Base-by-base conservation (phyloP, 805 yeast species). In the Starmerella bombicola region DNA sequence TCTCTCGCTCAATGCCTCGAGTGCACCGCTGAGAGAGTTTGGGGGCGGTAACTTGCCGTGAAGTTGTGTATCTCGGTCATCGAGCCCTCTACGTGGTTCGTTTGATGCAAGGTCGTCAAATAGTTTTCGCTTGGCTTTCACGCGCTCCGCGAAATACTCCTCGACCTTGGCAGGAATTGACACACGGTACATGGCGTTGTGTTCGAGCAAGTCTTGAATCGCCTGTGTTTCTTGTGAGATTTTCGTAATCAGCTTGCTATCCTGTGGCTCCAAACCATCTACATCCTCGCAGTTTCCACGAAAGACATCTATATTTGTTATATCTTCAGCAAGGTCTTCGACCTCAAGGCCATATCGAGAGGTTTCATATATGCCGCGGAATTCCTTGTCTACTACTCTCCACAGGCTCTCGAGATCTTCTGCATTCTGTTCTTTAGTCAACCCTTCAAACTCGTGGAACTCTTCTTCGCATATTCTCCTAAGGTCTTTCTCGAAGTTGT, bases 291-390 rank as follows among this genome's bases (percentile, higher is more conserved):
- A 53, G 23, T 32, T 22, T 7, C 43, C 41, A 17, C 49, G 38
- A 31, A 53, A 53, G 23, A 38, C 44, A 18, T 42, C 48, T 4
- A 44, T 21, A 19, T 46, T 38, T 7, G 30, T 33, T 5, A 39
- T 28, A 35, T 37, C 31, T 12, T 13, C 30, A 15, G n/a, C 68
- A 22, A 52, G 54, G 5, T 81, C 86, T 52, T 75, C 79, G 13
- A 83, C 65, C 1, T 69, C 64, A 46, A 83, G 47, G 7, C 77
- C 73, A 43, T 67, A 61, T 35, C 69, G 67, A 9, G 76, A 68
- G 64, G 68, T 58, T 31, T 77, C 82, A 54, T 81, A 74, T 18
- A 72, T 63, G 7, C 68, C 70, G 32, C 65, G 57, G 3, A 78
- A 55, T 43, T 53, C 53, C 3, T 21, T 42, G 3, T 47, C 46